A percentile compares a stretch with the other conserved stretches of the same genome.
Evolutionary conservation across 2,329 filamentous ascomycete species (phyloP).

Genomic region (Sclerotinia borealis): DNA sequence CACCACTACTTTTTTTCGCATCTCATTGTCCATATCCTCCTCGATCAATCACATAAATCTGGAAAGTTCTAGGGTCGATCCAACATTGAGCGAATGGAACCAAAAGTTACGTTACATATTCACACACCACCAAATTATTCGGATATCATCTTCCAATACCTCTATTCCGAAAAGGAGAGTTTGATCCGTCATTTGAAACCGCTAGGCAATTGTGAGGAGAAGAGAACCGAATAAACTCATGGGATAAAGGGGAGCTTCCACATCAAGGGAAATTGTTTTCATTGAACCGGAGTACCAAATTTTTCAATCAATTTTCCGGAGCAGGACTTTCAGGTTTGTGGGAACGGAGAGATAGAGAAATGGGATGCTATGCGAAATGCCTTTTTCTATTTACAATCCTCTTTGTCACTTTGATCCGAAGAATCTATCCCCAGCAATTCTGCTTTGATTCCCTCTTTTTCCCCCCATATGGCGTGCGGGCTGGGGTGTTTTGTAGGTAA

Average conservation of each 20-base stretch:
- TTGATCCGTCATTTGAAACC: neutral
- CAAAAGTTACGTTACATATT: conserved; percentile 5
- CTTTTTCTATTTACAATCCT: conserved; percentile 3
- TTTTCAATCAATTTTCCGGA: neutral
- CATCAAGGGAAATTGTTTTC: neutral
- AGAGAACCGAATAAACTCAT: neutral
- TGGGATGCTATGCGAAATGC: neutral
- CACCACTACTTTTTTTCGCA: neutral
- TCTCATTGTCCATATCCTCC: neutral
- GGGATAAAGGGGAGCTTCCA: neutral
- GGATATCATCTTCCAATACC: neutral
- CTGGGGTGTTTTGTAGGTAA: conserved; percentile 7
- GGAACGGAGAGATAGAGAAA: neutral
- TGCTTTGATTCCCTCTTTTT: conserved; percentile 3
- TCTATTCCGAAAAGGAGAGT: neutral
- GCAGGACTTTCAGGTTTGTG: neutral
- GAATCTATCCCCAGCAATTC: conserved; percentile 4
- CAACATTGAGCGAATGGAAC: neutral
- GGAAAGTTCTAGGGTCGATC: neutral
- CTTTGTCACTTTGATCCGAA: conserved; percentile 7
- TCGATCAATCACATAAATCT: neutral
- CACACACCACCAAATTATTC: neutral
- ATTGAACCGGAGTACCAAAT: neutral
- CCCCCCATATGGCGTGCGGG: neutral
- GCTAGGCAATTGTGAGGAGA: neutral